Evolutionary conservation across 345 rosid species (phyloP).

Genomic region (Garcia nutans): DNA sequence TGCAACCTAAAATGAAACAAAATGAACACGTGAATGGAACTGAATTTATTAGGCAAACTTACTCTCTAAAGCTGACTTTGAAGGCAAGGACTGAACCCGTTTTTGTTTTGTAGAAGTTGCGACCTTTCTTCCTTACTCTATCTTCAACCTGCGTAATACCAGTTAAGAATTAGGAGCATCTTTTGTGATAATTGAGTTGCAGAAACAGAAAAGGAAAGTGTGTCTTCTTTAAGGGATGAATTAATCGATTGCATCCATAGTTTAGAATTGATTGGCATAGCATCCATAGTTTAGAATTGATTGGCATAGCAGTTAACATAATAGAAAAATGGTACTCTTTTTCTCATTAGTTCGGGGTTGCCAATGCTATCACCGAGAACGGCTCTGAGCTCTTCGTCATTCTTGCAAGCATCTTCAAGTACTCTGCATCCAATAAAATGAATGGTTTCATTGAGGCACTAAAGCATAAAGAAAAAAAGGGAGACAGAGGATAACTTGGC

Average conservation of each 20-base stretch:
- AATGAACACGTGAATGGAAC: too few species aligned
- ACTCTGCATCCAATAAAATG: conserved; percentile 42
- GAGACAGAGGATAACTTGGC: conserved; percentile 51
- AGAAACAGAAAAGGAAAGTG: too few species aligned
- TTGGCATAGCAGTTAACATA: background rate
- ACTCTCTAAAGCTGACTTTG: conserved; percentile 96
- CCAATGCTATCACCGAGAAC: conserved; percentile 92
- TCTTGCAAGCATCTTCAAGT: conserved; percentile 70
- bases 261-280: too few species aligned
- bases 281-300: too few species aligned
- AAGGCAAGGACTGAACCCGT: conserved; percentile 83
- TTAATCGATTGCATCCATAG: too few species aligned
- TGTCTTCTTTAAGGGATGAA: too few species aligned
- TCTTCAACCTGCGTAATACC: conserved; percentile 56
- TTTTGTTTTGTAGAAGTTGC: conserved; percentile 62
- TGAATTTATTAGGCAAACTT: conserved; percentile 18
- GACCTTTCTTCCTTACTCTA: conserved; percentile 77
- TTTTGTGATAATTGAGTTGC: too few species aligned
- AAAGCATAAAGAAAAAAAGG: background rate
- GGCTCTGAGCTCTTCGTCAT: conserved; percentile 78
- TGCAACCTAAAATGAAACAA: background rate
- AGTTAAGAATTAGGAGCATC: background rate
- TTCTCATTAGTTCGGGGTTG: conserved; percentile 80
- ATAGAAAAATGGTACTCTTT: conserved; percentile 41
- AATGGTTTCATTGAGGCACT: background rate